These are phyloP conservation scores for Purpureocillium takamizusanense DNA, from an alignment of 2,329 filamentous ascomycete species.

Conservation along the genomic window DNA sequence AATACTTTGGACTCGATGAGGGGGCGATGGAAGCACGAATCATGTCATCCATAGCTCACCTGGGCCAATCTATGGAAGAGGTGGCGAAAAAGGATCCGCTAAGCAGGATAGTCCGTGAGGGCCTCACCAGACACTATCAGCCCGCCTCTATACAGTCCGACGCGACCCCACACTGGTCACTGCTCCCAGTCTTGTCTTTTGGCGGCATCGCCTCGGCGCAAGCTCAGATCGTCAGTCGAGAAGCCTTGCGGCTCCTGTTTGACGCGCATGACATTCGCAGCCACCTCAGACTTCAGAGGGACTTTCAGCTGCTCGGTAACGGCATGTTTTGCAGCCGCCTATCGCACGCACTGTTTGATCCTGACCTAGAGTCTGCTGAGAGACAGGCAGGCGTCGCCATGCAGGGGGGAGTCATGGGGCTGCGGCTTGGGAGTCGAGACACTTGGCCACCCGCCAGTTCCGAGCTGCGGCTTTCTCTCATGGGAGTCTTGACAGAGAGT, in stretches of 20 bases:
- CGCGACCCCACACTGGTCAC: slow-evolving; percentile 46
- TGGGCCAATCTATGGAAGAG: slow-evolving; percentile 21
- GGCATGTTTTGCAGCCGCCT: slow-evolving; percentile 75
- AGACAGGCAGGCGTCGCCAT: slow-evolving; percentile 59
- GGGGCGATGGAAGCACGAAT: slow-evolving; percentile 37
- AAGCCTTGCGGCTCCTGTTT: slow-evolving; percentile 69
- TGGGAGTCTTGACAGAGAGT: slow-evolving; percentile 74
- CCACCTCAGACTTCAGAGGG: slow-evolving; percentile 66
- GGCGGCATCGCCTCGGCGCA: slow-evolving; percentile 66
- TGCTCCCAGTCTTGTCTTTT: slow-evolving; percentile 64
- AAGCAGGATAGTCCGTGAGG: slow-evolving; percentile 27
- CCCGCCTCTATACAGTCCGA: slow-evolving; percentile 13
- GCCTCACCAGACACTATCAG: slow-evolving; percentile 22
- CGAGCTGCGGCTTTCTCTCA: slow-evolving; percentile 80
- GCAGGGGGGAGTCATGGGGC: slow-evolving; percentile 65
- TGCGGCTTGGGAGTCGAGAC: slow-evolving; percentile 71
- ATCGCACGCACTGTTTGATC: slow-evolving; percentile 75
- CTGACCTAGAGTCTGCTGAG: slow-evolving; percentile 72
- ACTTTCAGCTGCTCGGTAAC: slow-evolving; percentile 78
- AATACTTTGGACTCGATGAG: slow-evolving; percentile 41
- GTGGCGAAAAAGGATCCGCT: slow-evolving; percentile 23
- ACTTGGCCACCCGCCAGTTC: slow-evolving; percentile 93
- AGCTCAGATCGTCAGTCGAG: slow-evolving; percentile 65
- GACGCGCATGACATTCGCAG: slow-evolving; percentile 59
- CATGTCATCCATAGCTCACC: slow-evolving; percentile 39